A percentile compares a stretch with the other conserved stretches of the same genome.
Conservation (phyloP, 495 filamentous ascomycete species). For the Chaetomium cochliodes region DNA sequence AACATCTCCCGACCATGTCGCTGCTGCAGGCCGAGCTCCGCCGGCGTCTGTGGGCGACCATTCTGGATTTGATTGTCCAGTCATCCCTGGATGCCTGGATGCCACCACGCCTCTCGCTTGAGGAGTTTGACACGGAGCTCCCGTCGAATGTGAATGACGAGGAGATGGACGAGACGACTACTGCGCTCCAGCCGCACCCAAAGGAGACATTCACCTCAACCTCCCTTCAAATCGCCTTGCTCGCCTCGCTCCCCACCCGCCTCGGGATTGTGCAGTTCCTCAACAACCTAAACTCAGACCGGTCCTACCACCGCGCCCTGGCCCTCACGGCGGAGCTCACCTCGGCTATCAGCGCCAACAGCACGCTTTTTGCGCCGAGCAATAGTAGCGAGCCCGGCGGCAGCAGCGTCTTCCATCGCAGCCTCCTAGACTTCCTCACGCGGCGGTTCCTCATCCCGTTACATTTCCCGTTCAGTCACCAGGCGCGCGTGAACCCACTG, state of each 20-base stretch:
- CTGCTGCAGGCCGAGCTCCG: conserved; percentile 54
- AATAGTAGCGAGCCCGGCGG: neutral
- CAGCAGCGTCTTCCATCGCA: conserved; percentile 7
- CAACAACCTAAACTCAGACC: conserved; percentile 1
- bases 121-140: conserved; percentile 54
- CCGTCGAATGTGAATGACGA: conserved; percentile 59
- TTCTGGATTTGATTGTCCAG: conserved; percentile 59
- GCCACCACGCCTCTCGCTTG: conserved; percentile 49
- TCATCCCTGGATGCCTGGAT: conserved; percentile 57
- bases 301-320: neutral
- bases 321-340: conserved; percentile 2
- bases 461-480: conserved; percentile 12
- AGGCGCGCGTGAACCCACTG: conserved; percentile 9
- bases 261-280: conserved; percentile 28
- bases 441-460: conserved; percentile 12
- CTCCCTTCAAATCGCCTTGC: conserved; percentile 53
- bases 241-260: conserved; percentile 49
- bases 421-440: conserved; percentile 6
- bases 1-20: conserved; percentile 48
- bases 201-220: conserved; percentile 46
- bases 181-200: conserved; percentile 35
- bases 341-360: neutral
- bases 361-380: neutral
- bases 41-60: conserved; percentile 61
- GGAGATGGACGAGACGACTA: conserved; percentile 50